Base-by-base conservation (phyloP, 1,284 basidiomycete genomes). In the Takashimella koratensis region DNA sequence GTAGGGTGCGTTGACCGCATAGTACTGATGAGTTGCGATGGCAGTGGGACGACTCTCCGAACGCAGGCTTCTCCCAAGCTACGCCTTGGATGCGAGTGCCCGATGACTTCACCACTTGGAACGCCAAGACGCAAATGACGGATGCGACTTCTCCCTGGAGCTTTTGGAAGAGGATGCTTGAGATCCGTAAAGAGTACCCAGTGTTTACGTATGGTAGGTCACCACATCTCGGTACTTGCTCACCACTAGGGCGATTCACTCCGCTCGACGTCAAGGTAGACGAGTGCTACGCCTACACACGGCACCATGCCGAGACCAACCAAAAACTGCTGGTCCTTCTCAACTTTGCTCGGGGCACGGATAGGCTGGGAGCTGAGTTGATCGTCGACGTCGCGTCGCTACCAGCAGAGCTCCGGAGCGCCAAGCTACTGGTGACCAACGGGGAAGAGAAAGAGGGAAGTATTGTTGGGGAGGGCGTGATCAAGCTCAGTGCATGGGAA, bases 1-100 rank as follows among this genome's bases (percentile, higher is more conserved):
- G 45, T 25, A 25, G 11, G 47, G 43, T n/a, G 23, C 43, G 20
- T 43, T 45, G 22, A 43, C 48, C 40, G 43, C 22, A 2, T 10
- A 44, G 19, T 25, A 26, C 4, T 40, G 40, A 23, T 30, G 22
- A 10, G 43, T 11, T 26, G 16, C 24, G 19, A 41, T 23, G 43
- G 26, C 60, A 86, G 82, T 89, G 87, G 86, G 77, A 83, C 53
- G 62, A 74, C 3, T 75, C 75, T 1, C 43, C 73, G 4, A 77
- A 87, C 53, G 85, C 78, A 0, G 87, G 88, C 0, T 89, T 88
- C 71, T 83, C 82, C 3, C 78, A 79, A 0, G 60, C 55, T 23
- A 79, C 73, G 12, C 85, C 87, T 0, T 90, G 86, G 87, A 89
- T 89, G 86, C 78, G 84, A 12, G 82, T 86, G 8, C 84, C 87